phyloP scores from a whole-genome alignment of 768 basidiomycete species.

The Phanerodontia chrysosporium region DNA sequence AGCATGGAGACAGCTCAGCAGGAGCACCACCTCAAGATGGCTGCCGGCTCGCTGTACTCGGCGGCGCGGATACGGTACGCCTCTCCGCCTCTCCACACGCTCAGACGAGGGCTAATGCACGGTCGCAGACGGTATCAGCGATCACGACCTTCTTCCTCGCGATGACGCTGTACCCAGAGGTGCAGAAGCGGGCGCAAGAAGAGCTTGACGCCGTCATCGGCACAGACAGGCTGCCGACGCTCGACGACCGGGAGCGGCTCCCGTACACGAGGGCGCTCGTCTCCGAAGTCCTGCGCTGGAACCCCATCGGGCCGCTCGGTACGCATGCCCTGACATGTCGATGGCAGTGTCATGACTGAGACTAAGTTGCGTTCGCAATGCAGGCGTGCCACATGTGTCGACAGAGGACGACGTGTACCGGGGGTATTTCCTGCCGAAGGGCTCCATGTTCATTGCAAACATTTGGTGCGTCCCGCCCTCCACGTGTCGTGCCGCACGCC shows the following conservation, averaged over 20 bases:
- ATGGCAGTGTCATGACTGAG: too few species aligned
- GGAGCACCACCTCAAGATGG: constrained; percentile 64
- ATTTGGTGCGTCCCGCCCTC: constrained; percentile 10
- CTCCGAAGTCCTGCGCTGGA: constrained; percentile 29
- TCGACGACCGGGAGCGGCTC: constrained; percentile 6
- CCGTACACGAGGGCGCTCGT: constrained; percentile 18
- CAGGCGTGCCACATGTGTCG: constrained; percentile 6
- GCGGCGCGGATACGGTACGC: constrained; percentile 37
- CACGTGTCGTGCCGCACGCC: too few species aligned
- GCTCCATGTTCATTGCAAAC: constrained; percentile 14
- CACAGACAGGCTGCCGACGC: constrained; percentile 6
- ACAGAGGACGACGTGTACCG: constrained; percentile 17
- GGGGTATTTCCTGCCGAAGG: constrained; percentile 17
- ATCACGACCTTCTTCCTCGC: constrained; percentile 11
- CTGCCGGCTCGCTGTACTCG: constrained; percentile 29
- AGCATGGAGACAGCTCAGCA: constrained; percentile 41
- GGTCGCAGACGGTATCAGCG: constrained; percentile 12
- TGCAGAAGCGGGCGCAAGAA: constrained; percentile 13
- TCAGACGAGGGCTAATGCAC: too few species aligned
- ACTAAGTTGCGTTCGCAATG: too few species aligned
- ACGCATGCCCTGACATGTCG: not conserved
- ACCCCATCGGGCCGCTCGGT: constrained; percentile 20
- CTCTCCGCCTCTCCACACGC: not conserved
- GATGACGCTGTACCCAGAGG: constrained; percentile 18
- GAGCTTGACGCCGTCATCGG: constrained; percentile 20